Conservation (phyloP, 2,329 filamentous ascomycete species). For the Fusarium heterosporum region DNA sequence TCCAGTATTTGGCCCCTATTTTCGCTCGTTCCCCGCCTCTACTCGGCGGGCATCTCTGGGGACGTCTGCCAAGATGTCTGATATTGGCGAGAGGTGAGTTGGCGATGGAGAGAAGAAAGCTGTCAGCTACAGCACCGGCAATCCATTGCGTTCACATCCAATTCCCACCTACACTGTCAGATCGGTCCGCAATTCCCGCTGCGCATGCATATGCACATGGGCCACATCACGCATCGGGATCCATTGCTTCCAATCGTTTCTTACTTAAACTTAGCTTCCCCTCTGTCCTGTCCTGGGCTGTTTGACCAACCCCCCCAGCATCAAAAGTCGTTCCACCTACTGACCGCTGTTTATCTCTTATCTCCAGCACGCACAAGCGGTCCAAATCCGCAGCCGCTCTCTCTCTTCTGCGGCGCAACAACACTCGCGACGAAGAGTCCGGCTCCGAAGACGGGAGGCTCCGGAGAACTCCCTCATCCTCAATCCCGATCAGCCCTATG, state of each 20-base stretch:
- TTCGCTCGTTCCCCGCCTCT: constrained; percentile 31
- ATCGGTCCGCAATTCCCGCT: constrained; percentile 23
- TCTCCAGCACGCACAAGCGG: constrained; percentile 59
- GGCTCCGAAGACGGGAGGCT: constrained; percentile 63
- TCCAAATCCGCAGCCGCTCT: constrained; percentile 66
- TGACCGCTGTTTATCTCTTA: constrained; percentile 47
- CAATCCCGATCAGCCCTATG: constrained; percentile 52
- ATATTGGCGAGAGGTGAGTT: constrained; percentile 44
- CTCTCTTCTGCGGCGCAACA: constrained; percentile 66
- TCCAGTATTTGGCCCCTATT: constrained; percentile 37
- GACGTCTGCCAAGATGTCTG: constrained; percentile 42
- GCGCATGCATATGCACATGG: constrained; percentile 32
- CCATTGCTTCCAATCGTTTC: constrained; percentile 15
- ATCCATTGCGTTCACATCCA: background rate
- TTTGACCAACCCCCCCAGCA: constrained; percentile 32
- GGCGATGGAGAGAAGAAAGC: constrained; percentile 2
- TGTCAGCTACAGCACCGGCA: constrained; percentile 2
- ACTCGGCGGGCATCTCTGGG: constrained; percentile 3
- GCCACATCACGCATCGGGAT: constrained; percentile 34
- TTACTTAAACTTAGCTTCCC: constrained; percentile 36
- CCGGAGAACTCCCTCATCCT: constrained; percentile 48
- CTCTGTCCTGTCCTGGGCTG: constrained; percentile 17
- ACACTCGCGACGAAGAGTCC: constrained; percentile 64
- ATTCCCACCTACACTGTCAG: constrained; percentile 8
- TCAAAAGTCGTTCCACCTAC: constrained; percentile 46